Base-by-base conservation (phyloP, 2,329 filamentous ascomycete species). In the Trichothecium roseum region DNA sequence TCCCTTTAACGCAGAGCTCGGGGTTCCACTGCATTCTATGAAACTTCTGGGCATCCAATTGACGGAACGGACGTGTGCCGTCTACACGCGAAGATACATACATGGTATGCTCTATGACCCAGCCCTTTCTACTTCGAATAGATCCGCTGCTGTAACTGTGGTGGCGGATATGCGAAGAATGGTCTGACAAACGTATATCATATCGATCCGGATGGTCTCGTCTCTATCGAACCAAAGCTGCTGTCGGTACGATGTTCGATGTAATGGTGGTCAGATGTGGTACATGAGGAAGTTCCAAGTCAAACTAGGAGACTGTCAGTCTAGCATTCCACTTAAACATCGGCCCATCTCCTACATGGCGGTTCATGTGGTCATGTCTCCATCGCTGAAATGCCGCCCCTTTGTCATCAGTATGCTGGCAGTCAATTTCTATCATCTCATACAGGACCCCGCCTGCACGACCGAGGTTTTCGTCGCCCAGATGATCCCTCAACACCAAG, bases 201-300 rank as follows among this genome's bases (percentile, higher is more conserved):
- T 64, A 64, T 20, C 61, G 51, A 16, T 55, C 48, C 18, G 57
- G 39, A 30, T 64, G 59, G 10, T 50, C 44, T 20, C 45, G 45
- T 33, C 62, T 53, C 59, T 62, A 66, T 17, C 45, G 43, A 8
- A 50, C 39, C 4, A 66, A 52, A 17, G 34, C 48, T 13, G 51
- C 42, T 1, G 63, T 66, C 3, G 62, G 62, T 15, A 54, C 50
- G 37, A 66, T 60, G 4, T 52, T 52, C 4, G 60, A 53, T 20
- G 60, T 60, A 30, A 66, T 60, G 5, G 63, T 66, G 6, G 56
- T 64, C 44, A 66, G 60, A 43, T 66, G 63, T 10, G 63, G 63
- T n/a, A 64, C 53, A 37, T 66, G 63, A 30, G 63, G 63, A 28
- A 66, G 57, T 37, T 63, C 59, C 18, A 66, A 52, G 32, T 65